phyloP scores from a whole-genome alignment of 805 yeast species.

The Starmerella vaccinii region DNA sequence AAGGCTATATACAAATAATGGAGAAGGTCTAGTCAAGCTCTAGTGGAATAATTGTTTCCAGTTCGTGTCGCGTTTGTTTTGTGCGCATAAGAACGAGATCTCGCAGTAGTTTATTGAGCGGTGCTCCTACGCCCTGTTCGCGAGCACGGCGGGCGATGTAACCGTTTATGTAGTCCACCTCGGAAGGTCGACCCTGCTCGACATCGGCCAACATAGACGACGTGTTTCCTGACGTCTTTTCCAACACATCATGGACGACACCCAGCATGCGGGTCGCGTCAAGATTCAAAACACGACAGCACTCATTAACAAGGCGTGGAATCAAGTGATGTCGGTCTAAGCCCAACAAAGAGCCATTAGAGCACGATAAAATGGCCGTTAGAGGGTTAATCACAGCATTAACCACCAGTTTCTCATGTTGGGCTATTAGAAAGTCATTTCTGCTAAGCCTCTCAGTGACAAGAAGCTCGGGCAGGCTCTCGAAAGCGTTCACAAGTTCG shows the following conservation, averaged over 20 bases:
- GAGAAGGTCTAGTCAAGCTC: background rate
- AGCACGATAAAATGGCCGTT: constrained; percentile 66
- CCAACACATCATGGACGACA: constrained; percentile 35
- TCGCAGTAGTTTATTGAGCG: constrained; percentile 38
- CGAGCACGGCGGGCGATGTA: constrained; percentile 51
- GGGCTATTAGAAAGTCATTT: constrained; percentile 46
- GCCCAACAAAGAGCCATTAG: constrained; percentile 60
- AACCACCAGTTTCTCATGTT: constrained; percentile 63
- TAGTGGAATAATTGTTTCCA: constrained; percentile 12
- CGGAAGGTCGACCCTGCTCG: constrained; percentile 47
- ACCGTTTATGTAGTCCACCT: constrained; percentile 77
- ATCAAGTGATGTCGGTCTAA: constrained; percentile 34
- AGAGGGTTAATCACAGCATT: constrained; percentile 79
- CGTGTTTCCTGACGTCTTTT: constrained; percentile 46
- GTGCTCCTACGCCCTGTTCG: constrained; percentile 36
- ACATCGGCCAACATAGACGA: constrained; percentile 68
- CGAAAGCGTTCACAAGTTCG: constrained; percentile 1
- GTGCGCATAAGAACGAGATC: constrained; percentile 35
- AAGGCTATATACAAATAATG: constrained; percentile 5
- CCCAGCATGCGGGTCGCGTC: constrained; percentile 30
- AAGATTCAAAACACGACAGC: constrained; percentile 32
- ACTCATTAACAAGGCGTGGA: constrained; percentile 38
- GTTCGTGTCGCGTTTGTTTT: constrained; percentile 17
- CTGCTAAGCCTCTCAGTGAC: constrained; percentile 25
- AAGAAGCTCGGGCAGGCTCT: constrained; percentile 6